Conservation (phyloP, 1,284 basidiomycete species). For the Austroboletus rostrupii region DNA sequence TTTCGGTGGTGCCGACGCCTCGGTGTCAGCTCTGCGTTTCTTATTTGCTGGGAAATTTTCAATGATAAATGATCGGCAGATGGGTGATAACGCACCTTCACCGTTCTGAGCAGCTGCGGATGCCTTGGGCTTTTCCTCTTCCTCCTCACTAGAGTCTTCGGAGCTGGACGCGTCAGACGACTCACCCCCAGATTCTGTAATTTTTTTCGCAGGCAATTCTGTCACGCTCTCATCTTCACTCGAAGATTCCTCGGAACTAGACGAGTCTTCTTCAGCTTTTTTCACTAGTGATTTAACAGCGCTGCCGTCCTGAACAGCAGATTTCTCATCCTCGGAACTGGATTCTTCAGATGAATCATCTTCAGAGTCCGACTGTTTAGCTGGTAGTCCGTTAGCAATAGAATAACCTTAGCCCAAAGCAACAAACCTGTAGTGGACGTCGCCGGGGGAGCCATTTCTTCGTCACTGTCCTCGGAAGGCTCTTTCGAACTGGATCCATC, state of each 20-base stretch:
- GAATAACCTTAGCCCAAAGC: neutral
- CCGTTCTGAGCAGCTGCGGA: neutral
- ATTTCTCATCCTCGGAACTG: slow-evolving; percentile 10
- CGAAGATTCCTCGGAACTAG: slow-evolving; percentile 19
- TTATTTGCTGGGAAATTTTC: slow-evolving; percentile 29
- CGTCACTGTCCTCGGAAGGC: neutral
- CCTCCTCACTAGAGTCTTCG: slow-evolving; percentile 21
- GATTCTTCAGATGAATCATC: slow-evolving; percentile 11
- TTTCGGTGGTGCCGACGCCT: slow-evolving; percentile 62
- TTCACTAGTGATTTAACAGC: no score
- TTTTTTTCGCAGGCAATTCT: neutral
- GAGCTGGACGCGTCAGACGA: slow-evolving; percentile 11
- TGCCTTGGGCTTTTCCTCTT: neutral
- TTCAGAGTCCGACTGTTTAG: neutral
- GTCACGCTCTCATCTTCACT: slow-evolving; percentile 7
- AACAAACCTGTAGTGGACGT: neutral
- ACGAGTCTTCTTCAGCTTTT: neutral
- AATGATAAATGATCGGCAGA: slow-evolving; percentile 28
- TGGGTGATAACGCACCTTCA: slow-evolving; percentile 9
- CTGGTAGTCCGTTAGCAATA: neutral
- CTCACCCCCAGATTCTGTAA: neutral
- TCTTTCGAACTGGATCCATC: neutral
- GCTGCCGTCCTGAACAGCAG: neutral
- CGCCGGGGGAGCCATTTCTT: neutral
- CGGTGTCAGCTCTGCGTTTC: slow-evolving; percentile 86